Evolutionary conservation across 352 stramenopile genomes (phyloP), one percentile per base, ranked within the genome.

Genomic region (Achlya hypogyna): DNA sequence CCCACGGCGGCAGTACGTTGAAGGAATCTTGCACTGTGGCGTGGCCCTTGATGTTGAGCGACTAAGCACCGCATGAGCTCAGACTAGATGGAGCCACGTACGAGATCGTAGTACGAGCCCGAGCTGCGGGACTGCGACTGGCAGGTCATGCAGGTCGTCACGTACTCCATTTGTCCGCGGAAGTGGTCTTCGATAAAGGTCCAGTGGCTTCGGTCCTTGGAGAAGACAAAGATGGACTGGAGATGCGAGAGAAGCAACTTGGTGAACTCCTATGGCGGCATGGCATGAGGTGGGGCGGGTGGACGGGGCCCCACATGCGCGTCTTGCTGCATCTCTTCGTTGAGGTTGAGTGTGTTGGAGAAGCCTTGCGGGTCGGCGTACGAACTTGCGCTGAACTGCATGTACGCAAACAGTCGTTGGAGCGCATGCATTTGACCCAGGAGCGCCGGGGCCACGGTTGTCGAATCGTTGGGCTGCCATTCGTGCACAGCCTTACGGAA

Each of bases 291-390:
- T 53, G 5, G 10, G n/a, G 12, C 2, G n/a, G 38, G 12, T 3
- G n/a, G 2, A 47, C 8, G 23, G 27, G 20, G 49, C 20, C 8
- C 23, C 31, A 4, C 84, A 78, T 96, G 86, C 18, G 84, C 86
- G 71, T 96, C 87, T 69, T 96, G 87, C 56, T 96, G 87, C 66
- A 93, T 72, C 6, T 84, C 81, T 56, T 84, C 86, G 65, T 96
- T 89, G 10, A 96, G 71, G 28, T 76, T 78, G 45, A 96, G 72
- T 31, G 86, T 90, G 5, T 74, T 80, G 0, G 83, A 78, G 69
- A 96, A 93, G 60, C 91, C 82, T 40, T 81, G 74, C 4, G 86
- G 85, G 63, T 94, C 83, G 68, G 88, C 89, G 27, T 78, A 78
- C 53, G 73, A 76, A 65, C 81, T 77, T 23, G 88, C 79, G 32